Conservation (phyloP, 306 rosid genomes). For the Rosa lucieae region DNA sequence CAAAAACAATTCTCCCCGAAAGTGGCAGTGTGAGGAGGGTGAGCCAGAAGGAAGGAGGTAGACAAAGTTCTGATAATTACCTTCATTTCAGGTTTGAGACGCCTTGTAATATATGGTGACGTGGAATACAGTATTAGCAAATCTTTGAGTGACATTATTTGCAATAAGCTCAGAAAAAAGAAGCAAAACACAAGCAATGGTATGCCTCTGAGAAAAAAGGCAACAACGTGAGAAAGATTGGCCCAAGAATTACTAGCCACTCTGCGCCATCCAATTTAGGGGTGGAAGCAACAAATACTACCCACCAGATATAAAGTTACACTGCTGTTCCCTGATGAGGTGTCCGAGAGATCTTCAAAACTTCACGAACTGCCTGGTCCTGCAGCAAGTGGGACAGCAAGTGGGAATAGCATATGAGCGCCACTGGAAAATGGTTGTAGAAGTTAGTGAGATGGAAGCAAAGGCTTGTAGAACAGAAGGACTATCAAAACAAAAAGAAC, state of each 20-base stretch:
- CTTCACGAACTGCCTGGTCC: constrained; percentile 66
- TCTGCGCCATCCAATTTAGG: too few relatives aligned
- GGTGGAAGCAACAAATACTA: too few relatives aligned
- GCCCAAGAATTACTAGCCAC: too few relatives aligned
- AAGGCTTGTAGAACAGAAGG: background rate
- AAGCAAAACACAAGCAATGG: too few relatives aligned
- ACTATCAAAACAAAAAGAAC: background rate
- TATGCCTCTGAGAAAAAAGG: too few relatives aligned
- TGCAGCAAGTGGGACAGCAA: too few relatives aligned
- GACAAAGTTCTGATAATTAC: constrained; percentile 6
- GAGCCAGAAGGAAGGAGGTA: background rate
- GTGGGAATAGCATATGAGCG: constrained; percentile 89
- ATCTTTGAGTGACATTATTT: too few relatives aligned
- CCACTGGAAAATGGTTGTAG: constrained; percentile 45
- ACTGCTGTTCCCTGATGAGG: too few relatives aligned
- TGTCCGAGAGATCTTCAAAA: constrained; percentile 55
- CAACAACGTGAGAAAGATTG: too few relatives aligned
- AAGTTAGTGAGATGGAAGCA: background rate
- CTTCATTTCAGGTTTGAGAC: constrained; percentile 76
- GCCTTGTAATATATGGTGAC: constrained; percentile 94
- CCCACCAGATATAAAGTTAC: too few relatives aligned
- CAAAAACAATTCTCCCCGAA: background rate
- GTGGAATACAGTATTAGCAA: too few relatives aligned
- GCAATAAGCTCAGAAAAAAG: too few relatives aligned
- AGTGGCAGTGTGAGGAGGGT: background rate